phyloP scores from a whole-genome alignment of 1,284 basidiomycete species.

The Puccinia novopanici region DNA sequence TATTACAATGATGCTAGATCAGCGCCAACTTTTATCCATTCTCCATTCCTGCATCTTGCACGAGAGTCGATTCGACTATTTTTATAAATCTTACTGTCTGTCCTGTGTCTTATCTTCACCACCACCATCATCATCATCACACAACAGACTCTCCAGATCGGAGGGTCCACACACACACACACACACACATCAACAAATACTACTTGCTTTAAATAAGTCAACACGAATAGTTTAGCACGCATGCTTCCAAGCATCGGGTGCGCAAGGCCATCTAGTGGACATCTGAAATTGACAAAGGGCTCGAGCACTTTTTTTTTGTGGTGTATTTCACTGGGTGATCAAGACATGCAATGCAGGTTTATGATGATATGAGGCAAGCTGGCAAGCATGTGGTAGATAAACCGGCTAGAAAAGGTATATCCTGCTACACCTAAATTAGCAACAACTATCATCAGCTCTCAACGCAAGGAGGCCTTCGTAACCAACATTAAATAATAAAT shows the following conservation, averaged over 20 bases:
- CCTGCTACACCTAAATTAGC: not conserved
- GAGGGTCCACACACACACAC: not conserved
- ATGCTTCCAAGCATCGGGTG: not conserved
- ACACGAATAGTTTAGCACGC: too few relatives aligned
- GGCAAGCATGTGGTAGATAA: not conserved
- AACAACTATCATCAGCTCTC: not conserved
- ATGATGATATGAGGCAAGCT: not conserved
- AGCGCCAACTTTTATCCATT: too few relatives aligned
- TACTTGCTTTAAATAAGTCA: not conserved
- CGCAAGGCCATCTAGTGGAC: too few relatives aligned
- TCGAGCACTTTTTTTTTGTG: not conserved
- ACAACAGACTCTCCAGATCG: not conserved
- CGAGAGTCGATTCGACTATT: too few relatives aligned
- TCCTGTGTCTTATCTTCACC: too few relatives aligned
- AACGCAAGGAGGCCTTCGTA: not conserved
- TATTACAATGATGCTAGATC: too few relatives aligned
- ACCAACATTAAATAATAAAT: too few relatives aligned
- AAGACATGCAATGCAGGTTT: not conserved
- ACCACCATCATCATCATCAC: too few relatives aligned
- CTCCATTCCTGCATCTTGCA: too few relatives aligned
- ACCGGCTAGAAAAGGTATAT: conserved; percentile 13
- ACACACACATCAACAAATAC: not conserved
- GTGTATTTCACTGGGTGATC: not conserved
- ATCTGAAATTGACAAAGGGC: too few relatives aligned
- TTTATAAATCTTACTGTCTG: too few relatives aligned